Evolutionary conservation across 2,329 filamentous ascomycete genomes (phyloP).

Genomic region (Aspergillus novoparasiticus): DNA sequence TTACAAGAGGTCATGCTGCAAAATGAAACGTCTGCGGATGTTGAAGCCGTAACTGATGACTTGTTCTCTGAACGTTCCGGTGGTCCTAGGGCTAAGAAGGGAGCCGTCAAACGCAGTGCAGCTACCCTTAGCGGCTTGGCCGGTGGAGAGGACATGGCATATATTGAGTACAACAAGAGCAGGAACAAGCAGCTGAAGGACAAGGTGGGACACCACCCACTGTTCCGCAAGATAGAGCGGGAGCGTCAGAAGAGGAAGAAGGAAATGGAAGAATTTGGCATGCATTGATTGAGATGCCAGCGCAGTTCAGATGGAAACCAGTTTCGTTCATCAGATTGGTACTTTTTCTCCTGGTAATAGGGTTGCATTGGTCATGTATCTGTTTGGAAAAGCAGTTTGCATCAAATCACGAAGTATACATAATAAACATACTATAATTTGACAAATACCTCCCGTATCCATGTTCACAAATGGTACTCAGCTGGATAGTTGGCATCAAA

Average conservation of each 20-base stretch:
- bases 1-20: conserved; percentile 88
- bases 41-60: conserved; percentile 71
- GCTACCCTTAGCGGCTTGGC: conserved; percentile 83
- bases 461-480: neutral
- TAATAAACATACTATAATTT: neutral
- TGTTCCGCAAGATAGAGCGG: conserved; percentile 68
- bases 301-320: neutral
- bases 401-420: neutral
- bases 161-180: conserved; percentile 78
- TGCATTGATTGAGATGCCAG: conserved; percentile 12
- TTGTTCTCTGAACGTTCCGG: conserved; percentile 62
- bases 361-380: neutral
- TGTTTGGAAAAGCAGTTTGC: neutral
- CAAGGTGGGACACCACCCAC: conserved; percentile 59
- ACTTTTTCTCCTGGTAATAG: neutral
- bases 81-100: conserved; percentile 50
- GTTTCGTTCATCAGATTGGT: neutral
- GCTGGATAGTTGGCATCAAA: neutral
- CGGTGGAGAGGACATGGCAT: conserved; percentile 97
- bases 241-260: conserved; percentile 62
- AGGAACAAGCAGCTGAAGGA: conserved; percentile 69
- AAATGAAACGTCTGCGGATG: conserved; percentile 72
- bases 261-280: conserved; percentile 40
- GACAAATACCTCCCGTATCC: neutral
- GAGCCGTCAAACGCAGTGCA: conserved; percentile 74